These are phyloP conservation scores for Hyphopichia buzzinii DNA, from an alignment of 1,139 yeast genomes.

Conservation along the genomic window DNA sequence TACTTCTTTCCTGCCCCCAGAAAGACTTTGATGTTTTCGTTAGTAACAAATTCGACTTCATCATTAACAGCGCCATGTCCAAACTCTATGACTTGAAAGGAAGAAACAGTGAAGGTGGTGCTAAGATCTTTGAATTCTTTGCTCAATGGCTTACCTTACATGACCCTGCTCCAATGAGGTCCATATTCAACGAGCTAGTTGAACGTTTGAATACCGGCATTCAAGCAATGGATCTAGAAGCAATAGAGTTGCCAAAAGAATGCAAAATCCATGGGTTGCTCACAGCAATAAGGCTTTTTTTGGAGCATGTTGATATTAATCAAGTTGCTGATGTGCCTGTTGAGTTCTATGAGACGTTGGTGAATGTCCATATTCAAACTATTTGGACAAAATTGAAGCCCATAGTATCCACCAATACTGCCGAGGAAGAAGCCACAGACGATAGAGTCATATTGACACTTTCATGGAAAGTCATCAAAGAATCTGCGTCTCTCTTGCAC, in stretches of 20 bases:
- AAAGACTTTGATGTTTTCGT: conserved; percentile 15
- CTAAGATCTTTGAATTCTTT: conserved; percentile 57
- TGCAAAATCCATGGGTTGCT: conserved; percentile 68
- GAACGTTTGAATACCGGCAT: conserved; percentile 18
- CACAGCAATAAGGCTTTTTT: conserved; percentile 52
- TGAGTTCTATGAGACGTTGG: background rate
- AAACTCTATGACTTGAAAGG: conserved; percentile 61
- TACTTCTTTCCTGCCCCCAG: conserved; percentile 51
- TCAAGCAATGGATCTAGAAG: background rate
- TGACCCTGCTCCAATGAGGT: conserved; percentile 13
- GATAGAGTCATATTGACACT: conserved; percentile 63
- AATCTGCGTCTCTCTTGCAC: conserved; percentile 58
- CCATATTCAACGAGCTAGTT: conserved; percentile 31
- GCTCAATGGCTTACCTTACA: conserved; percentile 22
- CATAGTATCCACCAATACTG: conserved; percentile 61
- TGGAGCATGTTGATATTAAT: conserved; percentile 27
- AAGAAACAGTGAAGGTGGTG: conserved; percentile 80
- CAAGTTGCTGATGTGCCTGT: background rate
- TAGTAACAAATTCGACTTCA: conserved; percentile 11
- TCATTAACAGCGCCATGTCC: conserved; percentile 31
- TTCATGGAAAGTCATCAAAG: conserved; percentile 85
- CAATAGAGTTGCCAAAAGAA: background rate
- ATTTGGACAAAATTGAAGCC: conserved; percentile 58
- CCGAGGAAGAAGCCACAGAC: conserved; percentile 19
- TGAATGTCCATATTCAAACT: conserved; percentile 14